Percentiles rank a stretch among this genome's conserved stretches.
These are phyloP conservation scores for Artemisia princeps DNA, from an alignment of 140 eudicot genomes.

Conservation along the genomic window DNA sequence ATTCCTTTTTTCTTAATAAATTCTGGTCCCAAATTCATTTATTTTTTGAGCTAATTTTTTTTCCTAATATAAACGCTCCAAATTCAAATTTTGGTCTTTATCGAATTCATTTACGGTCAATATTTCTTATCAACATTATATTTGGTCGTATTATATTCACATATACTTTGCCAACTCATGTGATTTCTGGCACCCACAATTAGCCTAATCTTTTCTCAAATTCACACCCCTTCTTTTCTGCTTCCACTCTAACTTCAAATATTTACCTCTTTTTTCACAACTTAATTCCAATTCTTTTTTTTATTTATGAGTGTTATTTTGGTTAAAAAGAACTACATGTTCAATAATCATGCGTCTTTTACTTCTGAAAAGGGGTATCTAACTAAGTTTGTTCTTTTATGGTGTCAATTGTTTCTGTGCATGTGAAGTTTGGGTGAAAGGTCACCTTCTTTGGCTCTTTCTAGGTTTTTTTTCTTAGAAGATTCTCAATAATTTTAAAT, in stretches of 20 bases:
- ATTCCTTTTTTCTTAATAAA: conserved; percentile 1
- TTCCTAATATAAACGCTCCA: background rate
- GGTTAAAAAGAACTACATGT: background rate
- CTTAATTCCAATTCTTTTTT: background rate
- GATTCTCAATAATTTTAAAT: conserved; percentile 22
- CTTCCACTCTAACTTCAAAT: conserved; percentile 20
- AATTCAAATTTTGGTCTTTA: background rate
- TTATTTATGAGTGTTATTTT: background rate
- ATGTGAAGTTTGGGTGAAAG: conserved; percentile 45
- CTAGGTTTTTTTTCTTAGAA: conserved; percentile 24
- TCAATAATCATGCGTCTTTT: conserved; percentile 16
- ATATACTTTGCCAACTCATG: conserved; percentile 38
- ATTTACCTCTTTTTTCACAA: conserved; percentile 2
- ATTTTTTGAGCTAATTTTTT: no score
- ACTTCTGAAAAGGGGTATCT: conserved; percentile 35
- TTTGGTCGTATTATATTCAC: background rate
- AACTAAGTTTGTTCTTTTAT: conserved; percentile 32
- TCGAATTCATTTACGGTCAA: conserved; percentile 4
- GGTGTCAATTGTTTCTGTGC: conserved; percentile 36
- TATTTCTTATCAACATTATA: conserved; percentile 10
- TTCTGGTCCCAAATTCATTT: conserved; percentile 4
- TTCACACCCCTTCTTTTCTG: conserved; percentile 14
- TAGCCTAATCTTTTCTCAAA: conserved; percentile 21
- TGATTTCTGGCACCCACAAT: conserved; percentile 29
- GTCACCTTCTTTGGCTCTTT: conserved; percentile 43